phyloP scores from a whole-genome alignment of 75 land plant species.

The Adiantum capillusveneris region DNA sequence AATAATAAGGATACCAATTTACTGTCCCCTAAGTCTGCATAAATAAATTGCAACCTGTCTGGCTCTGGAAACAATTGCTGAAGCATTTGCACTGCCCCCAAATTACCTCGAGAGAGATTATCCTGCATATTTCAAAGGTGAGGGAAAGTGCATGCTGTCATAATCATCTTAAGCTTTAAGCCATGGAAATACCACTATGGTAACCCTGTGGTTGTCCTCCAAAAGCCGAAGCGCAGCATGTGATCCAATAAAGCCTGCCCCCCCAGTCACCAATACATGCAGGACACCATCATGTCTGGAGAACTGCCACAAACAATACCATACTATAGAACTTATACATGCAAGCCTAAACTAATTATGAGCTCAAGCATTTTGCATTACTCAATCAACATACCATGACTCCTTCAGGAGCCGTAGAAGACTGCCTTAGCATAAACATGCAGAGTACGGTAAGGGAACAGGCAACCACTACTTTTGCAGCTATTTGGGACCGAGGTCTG shows the following conservation, averaged over 20 bases:
- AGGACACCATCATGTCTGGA: conserved; percentile 26
- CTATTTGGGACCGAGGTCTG: conserved; percentile 26
- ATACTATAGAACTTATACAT: background rate
- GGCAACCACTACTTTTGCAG: conserved; percentile 27
- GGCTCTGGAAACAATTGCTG: conserved; percentile 64
- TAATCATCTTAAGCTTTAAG: no score
- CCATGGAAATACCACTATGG: conserved; percentile 55
- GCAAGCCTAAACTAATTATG: background rate
- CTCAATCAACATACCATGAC: background rate
- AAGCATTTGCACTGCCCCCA: conserved; percentile 67
- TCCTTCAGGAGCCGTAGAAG: conserved; percentile 6
- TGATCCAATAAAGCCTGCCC: conserved; percentile 46
- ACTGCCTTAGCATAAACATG: conserved; percentile 37
- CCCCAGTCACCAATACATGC: conserved; percentile 42
- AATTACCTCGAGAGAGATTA: conserved; percentile 78
- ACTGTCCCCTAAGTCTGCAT: conserved; percentile 71
- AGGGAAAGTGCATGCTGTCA: background rate
- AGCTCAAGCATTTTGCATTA: no score
- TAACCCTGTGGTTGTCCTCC: conserved; percentile 60
- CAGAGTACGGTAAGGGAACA: conserved; percentile 34
- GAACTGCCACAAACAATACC: conserved; percentile 18
- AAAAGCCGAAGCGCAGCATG: conserved; percentile 44
- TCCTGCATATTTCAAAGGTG: conserved; percentile 38
- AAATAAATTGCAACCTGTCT: conserved; percentile 74
- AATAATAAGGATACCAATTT: conserved; percentile 56